Conservation (phyloP, 257 asterid species). For the Datura wrightii region DNA sequence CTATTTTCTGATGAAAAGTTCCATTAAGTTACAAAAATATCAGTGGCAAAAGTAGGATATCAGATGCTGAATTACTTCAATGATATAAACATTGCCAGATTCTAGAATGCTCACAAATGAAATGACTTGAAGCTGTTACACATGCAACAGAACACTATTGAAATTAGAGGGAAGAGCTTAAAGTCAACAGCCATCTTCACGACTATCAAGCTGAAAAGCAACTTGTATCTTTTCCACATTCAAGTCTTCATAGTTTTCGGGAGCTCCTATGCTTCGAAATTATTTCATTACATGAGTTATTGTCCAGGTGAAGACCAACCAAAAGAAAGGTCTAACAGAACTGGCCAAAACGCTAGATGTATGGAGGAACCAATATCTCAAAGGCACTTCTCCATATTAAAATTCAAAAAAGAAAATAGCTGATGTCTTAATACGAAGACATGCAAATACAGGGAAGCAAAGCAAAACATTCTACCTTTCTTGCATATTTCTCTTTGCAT, state of each 20-base stretch:
- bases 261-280: not conserved
- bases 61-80: constrained; percentile 20
- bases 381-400: not conserved
- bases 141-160: not conserved
- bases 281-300: not conserved
- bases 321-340: constrained; percentile 15
- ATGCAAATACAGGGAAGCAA: not conserved
- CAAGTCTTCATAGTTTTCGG: constrained; percentile 1
- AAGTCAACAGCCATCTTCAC: constrained; percentile 9
- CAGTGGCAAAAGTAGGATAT: not conserved
- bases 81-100: constrained; percentile 12
- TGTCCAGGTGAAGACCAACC: constrained; percentile 8
- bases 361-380: constrained; percentile 15
- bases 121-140: constrained; percentile 17
- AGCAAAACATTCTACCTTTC: not conserved
- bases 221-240: constrained; percentile 22
- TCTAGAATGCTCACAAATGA: constrained; percentile 13
- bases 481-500: not conserved
- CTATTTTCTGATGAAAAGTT: not conserved
- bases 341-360: constrained; percentile 20
- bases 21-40: not conserved
- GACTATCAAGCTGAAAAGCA: constrained; percentile 12
- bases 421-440: not conserved
- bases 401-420: constrained; percentile 25
- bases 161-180: constrained; percentile 22